phyloP scores from a whole-genome alignment of 345 rosid genomes.

The Dipteronia dyeriana region DNA sequence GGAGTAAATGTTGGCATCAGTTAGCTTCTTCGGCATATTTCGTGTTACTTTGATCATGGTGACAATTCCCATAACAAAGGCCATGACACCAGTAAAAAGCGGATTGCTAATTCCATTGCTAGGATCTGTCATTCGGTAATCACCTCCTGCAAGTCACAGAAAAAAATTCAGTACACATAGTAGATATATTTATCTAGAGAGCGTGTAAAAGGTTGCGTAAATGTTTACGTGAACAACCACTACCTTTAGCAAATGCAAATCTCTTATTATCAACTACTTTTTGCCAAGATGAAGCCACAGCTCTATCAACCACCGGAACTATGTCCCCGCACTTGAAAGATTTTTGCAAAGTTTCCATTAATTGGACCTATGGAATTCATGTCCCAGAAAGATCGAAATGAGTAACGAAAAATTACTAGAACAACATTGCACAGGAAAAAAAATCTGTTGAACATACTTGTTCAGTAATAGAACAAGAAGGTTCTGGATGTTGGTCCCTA shows the following conservation, averaged over 20 bases:
- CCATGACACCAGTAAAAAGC: conserved; percentile 76
- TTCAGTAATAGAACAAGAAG: conserved; percentile 36
- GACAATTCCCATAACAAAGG: conserved; percentile 77
- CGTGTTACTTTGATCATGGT: conserved; percentile 78
- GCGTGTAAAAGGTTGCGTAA: neutral
- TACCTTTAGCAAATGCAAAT: conserved; percentile 46
- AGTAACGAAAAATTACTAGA: neutral
- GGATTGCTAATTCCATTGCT: conserved; percentile 55
- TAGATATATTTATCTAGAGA: neutral
- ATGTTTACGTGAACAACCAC: neutral
- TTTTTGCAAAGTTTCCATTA: conserved; percentile 17
- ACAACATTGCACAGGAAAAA: neutral
- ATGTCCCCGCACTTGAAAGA: conserved; percentile 36
- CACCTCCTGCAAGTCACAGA: conserved; percentile 30
- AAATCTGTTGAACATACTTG: conserved; percentile 34
- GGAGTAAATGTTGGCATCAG: conserved; percentile 60
- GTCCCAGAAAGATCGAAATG: neutral
- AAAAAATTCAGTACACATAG: neutral
- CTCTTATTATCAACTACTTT: conserved; percentile 39
- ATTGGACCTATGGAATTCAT: conserved; percentile 6
- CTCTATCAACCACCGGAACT: conserved; percentile 39
- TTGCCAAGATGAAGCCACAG: conserved; percentile 41
- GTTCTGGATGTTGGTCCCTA: conserved; percentile 25
- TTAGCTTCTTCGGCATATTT: conserved; percentile 67
- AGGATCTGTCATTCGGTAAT: conserved; percentile 32